Evolutionary conservation across 2,329 filamentous ascomycete genomes (phyloP).

Genomic region (Stachybotrys elegans): DNA sequence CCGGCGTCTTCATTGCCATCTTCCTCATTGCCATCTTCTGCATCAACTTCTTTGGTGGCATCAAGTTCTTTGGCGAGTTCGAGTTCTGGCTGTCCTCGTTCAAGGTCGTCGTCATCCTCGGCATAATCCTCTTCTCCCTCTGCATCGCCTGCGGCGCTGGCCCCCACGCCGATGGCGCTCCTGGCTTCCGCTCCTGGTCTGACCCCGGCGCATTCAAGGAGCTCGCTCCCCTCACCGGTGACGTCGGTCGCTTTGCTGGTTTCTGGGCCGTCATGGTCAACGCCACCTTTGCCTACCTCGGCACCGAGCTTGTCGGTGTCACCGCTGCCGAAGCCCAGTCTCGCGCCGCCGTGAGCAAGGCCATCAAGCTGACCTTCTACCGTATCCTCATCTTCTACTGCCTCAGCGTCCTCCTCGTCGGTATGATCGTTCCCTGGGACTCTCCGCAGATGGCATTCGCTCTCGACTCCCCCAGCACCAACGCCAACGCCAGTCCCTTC

Average conservation of each 20-base stretch:
- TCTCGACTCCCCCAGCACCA: conserved; percentile 29
- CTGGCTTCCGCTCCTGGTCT: conserved; percentile 63
- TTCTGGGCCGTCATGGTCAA: conserved; percentile 71
- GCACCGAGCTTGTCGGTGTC: conserved; percentile 71
- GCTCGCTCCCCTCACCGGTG: conserved; percentile 18
- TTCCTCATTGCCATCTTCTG: conserved; percentile 57
- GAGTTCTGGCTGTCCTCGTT: conserved; percentile 60
- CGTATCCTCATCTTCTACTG: conserved; percentile 76
- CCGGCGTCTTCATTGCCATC: conserved; percentile 73
- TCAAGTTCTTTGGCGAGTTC: conserved; percentile 63
- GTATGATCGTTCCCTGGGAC: conserved; percentile 70
- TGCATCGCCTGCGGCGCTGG: conserved; percentile 62
- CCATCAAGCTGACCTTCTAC: conserved; percentile 75
- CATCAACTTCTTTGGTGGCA: conserved; percentile 63
- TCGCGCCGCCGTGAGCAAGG: conserved; percentile 68
- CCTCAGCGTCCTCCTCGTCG: conserved; percentile 64
- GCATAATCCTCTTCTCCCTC: conserved; percentile 60
- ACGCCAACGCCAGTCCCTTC: conserved; percentile 55
- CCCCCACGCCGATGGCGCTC: conserved; percentile 54
- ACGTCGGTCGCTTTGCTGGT: conserved; percentile 49
- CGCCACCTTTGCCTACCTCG: conserved; percentile 74
- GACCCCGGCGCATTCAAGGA: conserved; percentile 45
- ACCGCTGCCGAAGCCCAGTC: conserved; percentile 78
- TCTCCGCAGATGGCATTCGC: conserved; percentile 51
- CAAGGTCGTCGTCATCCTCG: conserved; percentile 64